Evolutionary conservation across 2,329 filamentous ascomycete genomes (phyloP), one percentile per base, ranked within the genome.

Genomic region (Penicillium carneum): DNA sequence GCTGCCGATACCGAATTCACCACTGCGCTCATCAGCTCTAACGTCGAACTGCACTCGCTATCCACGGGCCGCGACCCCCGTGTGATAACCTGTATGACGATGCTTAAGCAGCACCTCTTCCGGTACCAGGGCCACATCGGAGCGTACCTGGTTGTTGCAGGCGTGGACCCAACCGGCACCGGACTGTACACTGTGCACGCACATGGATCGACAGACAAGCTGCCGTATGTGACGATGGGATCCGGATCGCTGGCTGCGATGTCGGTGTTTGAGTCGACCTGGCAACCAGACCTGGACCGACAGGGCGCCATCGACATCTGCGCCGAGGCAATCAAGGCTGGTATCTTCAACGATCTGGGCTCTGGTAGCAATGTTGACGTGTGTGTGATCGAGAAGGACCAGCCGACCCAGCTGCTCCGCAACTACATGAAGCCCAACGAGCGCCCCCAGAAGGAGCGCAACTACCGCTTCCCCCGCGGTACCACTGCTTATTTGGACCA

Each of bases 101-200:
- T 99, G 84, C 89, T 99, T 68, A 99, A 99, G 86, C 95, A 99
- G 83, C 95, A 99, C 80, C 91, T 99, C 65, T 99, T 99, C 90
- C 89, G 91, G 72, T 92, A 99, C 85, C 95, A 99, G 80, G 95
- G 95, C 71, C 87, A 99, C 83, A 97, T 99, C 71, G 95, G 96
- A 71, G 95, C 95, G 67, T 99, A 99, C 81, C 89, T 99, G 61
- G 95, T 99, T 69, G 92, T 99, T 61, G 95, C 95, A 39, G 95
- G 95, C 68, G 93, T 96, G 75, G 95, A 99, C 78, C 94, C 96
- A 36, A 99, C 95, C 0, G 95, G 95, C 73, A 88, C 90, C 47
- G 93, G 97, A 73, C 89, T 99, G 64, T 99, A 96, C 85, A 99
- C 96, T 67, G 95, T 99, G 45, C 95, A 99, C 82, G 95, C 95